Conservation (phyloP, 192 early-diverging fungal species). For the Gigaspora rosea region DNA sequence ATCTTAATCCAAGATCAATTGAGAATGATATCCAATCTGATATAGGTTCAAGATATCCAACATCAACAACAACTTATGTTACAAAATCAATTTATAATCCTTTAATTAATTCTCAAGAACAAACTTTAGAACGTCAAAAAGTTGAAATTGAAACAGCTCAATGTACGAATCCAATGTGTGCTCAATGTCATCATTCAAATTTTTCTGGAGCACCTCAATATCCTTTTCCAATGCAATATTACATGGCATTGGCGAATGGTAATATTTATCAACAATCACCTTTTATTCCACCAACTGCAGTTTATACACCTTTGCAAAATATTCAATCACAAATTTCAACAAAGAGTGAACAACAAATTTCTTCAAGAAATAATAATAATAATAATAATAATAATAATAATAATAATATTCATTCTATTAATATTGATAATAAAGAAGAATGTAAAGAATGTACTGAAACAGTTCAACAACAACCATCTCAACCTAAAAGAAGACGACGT, state of each 20-base stretch:
- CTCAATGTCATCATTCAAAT: not conserved
- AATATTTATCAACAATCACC: not conserved
- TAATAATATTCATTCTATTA: not conserved
- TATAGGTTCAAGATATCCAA: too few species aligned
- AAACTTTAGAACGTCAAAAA: too few species aligned
- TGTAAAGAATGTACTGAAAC: not conserved
- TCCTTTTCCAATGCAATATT: slow-evolving; percentile 2
- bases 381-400: not conserved
- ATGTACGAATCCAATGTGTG: not conserved
- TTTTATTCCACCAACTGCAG: not conserved
- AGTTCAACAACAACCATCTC: not conserved
- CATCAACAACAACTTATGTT: too few species aligned
- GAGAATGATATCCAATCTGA: too few species aligned
- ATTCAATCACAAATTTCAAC: not conserved
- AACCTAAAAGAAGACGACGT: not conserved
- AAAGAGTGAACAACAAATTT: not conserved
- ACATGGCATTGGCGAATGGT: slow-evolving; percentile 1
- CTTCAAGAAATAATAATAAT: not conserved
- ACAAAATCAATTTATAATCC: too few species aligned
- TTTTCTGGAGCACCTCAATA: not conserved
- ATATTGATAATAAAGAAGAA: not conserved
- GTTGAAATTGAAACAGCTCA: too few species aligned
- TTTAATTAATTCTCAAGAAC: too few species aligned
- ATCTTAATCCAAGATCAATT: too few species aligned
- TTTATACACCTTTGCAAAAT: not conserved